Evolutionary conservation across 352 stramenopile genomes (phyloP), one percentile per base, ranked within the genome.

Genomic region (Chrysophaeum taylorii): DNA sequence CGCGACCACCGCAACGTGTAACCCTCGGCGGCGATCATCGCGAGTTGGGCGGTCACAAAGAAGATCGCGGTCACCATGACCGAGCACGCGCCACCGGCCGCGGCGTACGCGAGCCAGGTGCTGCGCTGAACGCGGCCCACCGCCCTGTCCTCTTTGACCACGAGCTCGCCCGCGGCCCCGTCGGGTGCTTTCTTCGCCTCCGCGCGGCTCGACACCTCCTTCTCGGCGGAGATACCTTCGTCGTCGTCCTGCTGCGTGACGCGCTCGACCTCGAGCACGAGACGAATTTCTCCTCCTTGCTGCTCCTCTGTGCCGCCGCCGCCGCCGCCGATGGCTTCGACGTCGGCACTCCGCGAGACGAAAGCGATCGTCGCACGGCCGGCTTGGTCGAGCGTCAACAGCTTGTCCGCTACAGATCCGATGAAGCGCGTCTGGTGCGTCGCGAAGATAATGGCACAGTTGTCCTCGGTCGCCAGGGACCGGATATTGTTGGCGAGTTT

Each of bases 401-500:
- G n/a, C n/a, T n/a, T n/a, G n/a, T n/a, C n/a, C n/a, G n/a, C n/a
- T n/a, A n/a, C n/a, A 4, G 27, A 35, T 2, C 27, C 7, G 15
- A 62, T 25, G 23, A 62, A 36, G 2, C 38, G 50, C 25, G 2
- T 7, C 50, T 62, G 50, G 50, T 62, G 50, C 50, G 50, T 62
- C 50, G 50, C 50, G 23, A 62, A 21, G 50, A 62, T 31, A 31
- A 62, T 21, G 27, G 25, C 50, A 31, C 50, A 62, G 4, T 21
- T 4, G 7, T 9, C 2, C 23, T 62, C 27, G 50, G 16, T 31
- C n/a, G 5, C 25, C 4, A 62, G 50, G 2, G 25, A 1, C 7
- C 25, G 1, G 4, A 62, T 12, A 2, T 73, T 39, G 4, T 72
- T 37, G 33, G 75, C 77, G 23, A 82, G 39, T 21, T 35, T 23